Evolutionary conservation across 2,329 filamentous ascomycete genomes (phyloP).

Genomic region (Atkinsonella texensis): DNA sequence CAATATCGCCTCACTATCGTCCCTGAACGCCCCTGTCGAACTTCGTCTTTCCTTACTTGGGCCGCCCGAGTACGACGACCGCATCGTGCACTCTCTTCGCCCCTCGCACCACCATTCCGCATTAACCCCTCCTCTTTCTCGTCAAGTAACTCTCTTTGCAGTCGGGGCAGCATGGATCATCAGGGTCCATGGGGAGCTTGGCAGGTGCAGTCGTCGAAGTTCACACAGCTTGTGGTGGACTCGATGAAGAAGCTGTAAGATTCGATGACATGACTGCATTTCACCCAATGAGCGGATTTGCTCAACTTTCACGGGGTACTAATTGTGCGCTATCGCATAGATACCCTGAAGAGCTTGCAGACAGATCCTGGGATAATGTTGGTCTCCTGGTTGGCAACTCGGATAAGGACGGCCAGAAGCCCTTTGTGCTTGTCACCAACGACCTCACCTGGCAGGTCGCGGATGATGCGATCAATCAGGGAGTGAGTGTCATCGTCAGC

Average conservation of each 20-base stretch:
- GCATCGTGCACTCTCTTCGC: not conserved
- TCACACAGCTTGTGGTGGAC: constrained; percentile 52
- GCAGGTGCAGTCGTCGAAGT: constrained; percentile 26
- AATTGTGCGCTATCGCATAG: constrained; percentile 28
- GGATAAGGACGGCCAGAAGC: constrained; percentile 17
- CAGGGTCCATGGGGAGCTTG: constrained; percentile 26
- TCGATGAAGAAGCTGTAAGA: constrained; percentile 71
- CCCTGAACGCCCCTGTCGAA: not conserved
- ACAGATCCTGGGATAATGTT: constrained; percentile 93
- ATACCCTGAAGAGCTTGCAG: constrained; percentile 81
- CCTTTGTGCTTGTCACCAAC: constrained; percentile 53
- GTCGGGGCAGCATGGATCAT: constrained; percentile 13
- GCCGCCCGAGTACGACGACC: not conserved
- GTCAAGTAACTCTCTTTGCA: not conserved
- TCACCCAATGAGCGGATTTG: not conserved
- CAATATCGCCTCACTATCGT: not conserved
- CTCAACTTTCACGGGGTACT: not conserved
- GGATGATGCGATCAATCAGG: constrained; percentile 71
- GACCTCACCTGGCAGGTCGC: constrained; percentile 84
- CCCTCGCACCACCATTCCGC: not conserved
- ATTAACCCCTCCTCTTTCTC: not conserved
- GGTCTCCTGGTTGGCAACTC: constrained; percentile 54
- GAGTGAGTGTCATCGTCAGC: constrained; percentile 69
- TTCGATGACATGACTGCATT: not conserved
- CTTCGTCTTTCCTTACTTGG: not conserved